Evolutionary conservation across 1,284 basidiomycete genomes (phyloP), one percentile per base, ranked within the genome.

Genomic region (Singerocomus inundabilis): DNA sequence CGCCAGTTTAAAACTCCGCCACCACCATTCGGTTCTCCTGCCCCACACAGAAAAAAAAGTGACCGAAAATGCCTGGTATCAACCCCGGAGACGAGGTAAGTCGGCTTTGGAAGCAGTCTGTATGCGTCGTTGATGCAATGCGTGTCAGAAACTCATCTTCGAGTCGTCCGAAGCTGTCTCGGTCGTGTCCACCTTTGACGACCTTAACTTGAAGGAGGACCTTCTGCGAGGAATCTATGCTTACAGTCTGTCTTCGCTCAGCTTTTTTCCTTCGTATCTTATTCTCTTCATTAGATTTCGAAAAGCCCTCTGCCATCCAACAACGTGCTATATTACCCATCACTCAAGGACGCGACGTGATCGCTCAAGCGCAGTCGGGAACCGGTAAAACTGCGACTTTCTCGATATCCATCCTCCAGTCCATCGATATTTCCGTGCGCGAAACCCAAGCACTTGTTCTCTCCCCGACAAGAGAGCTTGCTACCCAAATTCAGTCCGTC

Each of bases 321-420:
- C 95, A 98, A 73, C 88, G 96, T 59, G 96, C 96, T 28, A 98
- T 99, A 69, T 75, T 95, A 41, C 96, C 96, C 48, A 96, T 99
- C 65, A 94, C 85, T 45, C 89, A 93, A 72, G 93, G 93, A 18
- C 85, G 93, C 57, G 95, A 98, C 78, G 95, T 98, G 55, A 98
- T 97, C 70, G 94, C 93, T 12, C 96, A 99, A 76, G 97, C 97
- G 16, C 97, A 99, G 73, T 98, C 96, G 25, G 97, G 97, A 67
- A 99, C 97, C 25, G 97, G 97, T 80, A 99, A 99, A 88, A 99
- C 97, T 4, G 97, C 97, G 7, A 99, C 97, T 5, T 99, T 94
- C 72, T 92, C 91, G 58, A 95, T 96, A 64, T 89, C 92, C 59
- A 91, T 93, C 65, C 84, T 96, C 42, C 93, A 96, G 66, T 91